Conservation (phyloP, 305 asterid genomes). For the Euphrasia arctica region DNA sequence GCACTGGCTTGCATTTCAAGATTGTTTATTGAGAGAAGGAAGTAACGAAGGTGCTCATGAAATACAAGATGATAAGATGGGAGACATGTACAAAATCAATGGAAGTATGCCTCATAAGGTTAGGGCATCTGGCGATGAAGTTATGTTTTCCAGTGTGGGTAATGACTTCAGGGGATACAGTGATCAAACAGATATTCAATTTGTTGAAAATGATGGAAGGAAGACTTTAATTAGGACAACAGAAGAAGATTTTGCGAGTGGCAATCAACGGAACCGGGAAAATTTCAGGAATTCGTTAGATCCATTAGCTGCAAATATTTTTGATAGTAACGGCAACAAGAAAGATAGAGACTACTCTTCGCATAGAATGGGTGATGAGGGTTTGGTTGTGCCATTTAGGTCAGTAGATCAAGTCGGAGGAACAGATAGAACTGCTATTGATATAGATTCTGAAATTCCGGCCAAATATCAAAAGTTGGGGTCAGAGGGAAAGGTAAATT, state of each 20-base stretch:
- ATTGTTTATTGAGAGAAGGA: conserved; percentile 59
- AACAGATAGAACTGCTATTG: conserved; percentile 52
- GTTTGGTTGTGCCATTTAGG: conserved; percentile 73
- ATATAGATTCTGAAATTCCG: conserved; percentile 76
- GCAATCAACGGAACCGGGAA: conserved; percentile 39
- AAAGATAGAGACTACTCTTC: conserved; percentile 48
- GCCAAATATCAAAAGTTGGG: conserved; percentile 47
- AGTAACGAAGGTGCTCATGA: conserved; percentile 53
- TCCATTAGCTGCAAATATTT: conserved; percentile 47
- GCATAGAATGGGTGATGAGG: conserved; percentile 60
- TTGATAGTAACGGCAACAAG: conserved; percentile 35
- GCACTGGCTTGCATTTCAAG: conserved; percentile 92
- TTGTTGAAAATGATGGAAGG: conserved; percentile 54
- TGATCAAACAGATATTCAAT: conserved; percentile 45
- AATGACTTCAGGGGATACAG: conserved; percentile 37
- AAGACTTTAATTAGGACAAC: conserved; percentile 44
- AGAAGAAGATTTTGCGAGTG: conserved; percentile 60
- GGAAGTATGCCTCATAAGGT: conserved; percentile 41
- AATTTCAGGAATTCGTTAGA: conserved; percentile 48
- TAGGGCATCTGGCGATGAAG: conserved; percentile 48
- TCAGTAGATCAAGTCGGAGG: conserved; percentile 58
- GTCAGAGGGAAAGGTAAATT: conserved; percentile 42
- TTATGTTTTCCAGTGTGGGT: conserved; percentile 36
- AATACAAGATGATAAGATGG: conserved; percentile 44
- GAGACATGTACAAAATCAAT: conserved; percentile 43